Evolutionary conservation across 352 stramenopile genomes (phyloP).

Genomic region (Phytophthora litchii): DNA sequence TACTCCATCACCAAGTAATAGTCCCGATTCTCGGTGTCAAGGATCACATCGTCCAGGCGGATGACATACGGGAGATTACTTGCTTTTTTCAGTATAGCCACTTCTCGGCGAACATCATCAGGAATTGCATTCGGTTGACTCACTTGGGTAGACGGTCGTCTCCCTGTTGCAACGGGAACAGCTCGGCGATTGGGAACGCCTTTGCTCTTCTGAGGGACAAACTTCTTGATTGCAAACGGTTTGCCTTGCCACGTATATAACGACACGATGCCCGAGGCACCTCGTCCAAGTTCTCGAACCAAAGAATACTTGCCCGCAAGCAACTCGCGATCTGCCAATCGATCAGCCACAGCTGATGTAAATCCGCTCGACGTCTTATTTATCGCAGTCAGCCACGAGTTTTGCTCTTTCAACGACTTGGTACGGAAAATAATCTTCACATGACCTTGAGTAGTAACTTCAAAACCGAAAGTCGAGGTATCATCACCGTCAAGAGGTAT

Average conservation of each 20-base stretch:
- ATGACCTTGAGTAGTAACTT: conserved; percentile 40
- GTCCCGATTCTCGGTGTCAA: conserved; percentile 57
- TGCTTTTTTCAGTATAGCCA: conserved; percentile 79
- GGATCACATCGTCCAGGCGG: conserved; percentile 74
- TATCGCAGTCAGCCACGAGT: conserved; percentile 50
- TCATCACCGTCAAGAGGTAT: neutral
- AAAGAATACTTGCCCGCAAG: conserved; percentile 71
- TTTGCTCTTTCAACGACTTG: conserved; percentile 47
- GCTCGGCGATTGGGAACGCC: conserved; percentile 54
- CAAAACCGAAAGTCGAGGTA: conserved; percentile 21
- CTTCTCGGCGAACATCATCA: conserved; percentile 71
- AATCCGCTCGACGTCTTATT: conserved; percentile 54
- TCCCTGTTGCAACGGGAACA: conserved; percentile 28
- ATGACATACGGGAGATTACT: conserved; percentile 73
- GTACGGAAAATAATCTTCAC: conserved; percentile 47
- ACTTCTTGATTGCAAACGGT: conserved; percentile 76
- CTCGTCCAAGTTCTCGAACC: conserved; percentile 74
- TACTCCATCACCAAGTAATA: conserved; percentile 89
- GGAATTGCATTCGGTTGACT: conserved; percentile 34
- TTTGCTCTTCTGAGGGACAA: conserved; percentile 60
- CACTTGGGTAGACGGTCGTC: conserved; percentile 17
- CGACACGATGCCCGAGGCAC: conserved; percentile 70
- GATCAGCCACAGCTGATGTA: conserved; percentile 47
- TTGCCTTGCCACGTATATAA: conserved; percentile 75
- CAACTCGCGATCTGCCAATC: conserved; percentile 58